Evolutionary conservation across 2,329 filamentous ascomycete species (phyloP).

Genomic region (Biscogniauxia marginata): DNA sequence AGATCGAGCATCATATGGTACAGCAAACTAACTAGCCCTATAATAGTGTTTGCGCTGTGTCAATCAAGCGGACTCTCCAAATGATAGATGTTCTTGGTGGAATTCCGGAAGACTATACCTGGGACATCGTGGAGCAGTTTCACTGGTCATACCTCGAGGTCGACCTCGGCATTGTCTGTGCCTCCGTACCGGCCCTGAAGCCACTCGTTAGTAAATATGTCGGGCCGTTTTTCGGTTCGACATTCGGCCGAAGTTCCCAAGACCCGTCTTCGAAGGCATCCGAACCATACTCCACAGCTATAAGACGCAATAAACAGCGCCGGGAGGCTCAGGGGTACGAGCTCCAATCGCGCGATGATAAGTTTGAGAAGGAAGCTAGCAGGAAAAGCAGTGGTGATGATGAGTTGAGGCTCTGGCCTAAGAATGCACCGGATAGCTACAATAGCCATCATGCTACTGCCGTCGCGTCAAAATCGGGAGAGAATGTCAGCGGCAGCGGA

Average conservation of each 20-base stretch:
- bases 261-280: neutral
- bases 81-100: too few species aligned
- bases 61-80: slow-evolving; percentile 3
- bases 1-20: too few species aligned
- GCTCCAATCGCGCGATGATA: slow-evolving; percentile 3
- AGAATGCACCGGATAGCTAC: too few species aligned
- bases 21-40: neutral
- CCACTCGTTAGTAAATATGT: slow-evolving; percentile 2
- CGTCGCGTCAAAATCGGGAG: too few species aligned
- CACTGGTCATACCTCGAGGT: slow-evolving; percentile 2
- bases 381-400: too few species aligned
- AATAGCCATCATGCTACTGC: too few species aligned
- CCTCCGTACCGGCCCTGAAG: slow-evolving; percentile 2
- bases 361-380: too few species aligned
- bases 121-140: neutral
- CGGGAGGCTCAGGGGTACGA: neutral
- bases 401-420: too few species aligned
- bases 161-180: slow-evolving; percentile 1
- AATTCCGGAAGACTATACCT: slow-evolving; percentile 6
- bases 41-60: slow-evolving; percentile 2
- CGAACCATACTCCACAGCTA: neutral
- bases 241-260: neutral
- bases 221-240: neutral
- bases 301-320: neutral
- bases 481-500: too few species aligned